Percentiles rank a stretch among this genome's conserved stretches.
Evolutionary conservation across 2,329 filamentous ascomycete species (phyloP).

Genomic region (Stemphylium vesicarium): DNA sequence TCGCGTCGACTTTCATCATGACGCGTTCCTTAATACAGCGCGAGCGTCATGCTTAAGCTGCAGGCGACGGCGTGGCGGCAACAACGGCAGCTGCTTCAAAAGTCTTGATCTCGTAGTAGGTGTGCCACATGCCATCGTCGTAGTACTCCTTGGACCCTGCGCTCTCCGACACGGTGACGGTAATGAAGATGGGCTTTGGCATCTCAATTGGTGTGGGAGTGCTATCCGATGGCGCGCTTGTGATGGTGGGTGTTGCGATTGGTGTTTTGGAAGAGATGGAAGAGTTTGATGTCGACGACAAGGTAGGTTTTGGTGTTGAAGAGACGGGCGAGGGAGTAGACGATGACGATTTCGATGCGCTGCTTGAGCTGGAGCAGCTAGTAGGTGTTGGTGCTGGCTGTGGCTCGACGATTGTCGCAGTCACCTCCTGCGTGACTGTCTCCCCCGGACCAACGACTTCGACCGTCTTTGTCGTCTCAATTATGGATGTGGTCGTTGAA

Average conservation of each 20-base stretch:
- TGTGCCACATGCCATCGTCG: slow-evolving; percentile 56
- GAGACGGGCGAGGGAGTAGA: background rate
- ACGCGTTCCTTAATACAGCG: too few species aligned
- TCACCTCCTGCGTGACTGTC: slow-evolving; percentile 35
- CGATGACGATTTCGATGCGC: slow-evolving; percentile 7
- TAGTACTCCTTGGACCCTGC: slow-evolving; percentile 48
- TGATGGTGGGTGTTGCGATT: slow-evolving; percentile 16
- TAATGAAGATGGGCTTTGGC: slow-evolving; percentile 36
- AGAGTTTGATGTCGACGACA: slow-evolving; percentile 18
- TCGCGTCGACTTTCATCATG: too few species aligned
- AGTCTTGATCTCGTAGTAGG: slow-evolving; percentile 49
- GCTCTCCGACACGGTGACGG: slow-evolving; percentile 36
- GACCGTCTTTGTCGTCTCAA: slow-evolving; percentile 36
- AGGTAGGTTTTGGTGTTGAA: background rate
- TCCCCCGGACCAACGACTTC: slow-evolving; percentile 30
- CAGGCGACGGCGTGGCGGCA: slow-evolving; percentile 3
- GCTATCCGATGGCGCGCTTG: slow-evolving; percentile 12
- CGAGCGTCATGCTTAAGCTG: background rate
- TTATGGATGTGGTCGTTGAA: slow-evolving; percentile 27
- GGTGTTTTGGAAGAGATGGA: slow-evolving; percentile 34
- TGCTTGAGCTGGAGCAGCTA: slow-evolving; percentile 22
- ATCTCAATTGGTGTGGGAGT: slow-evolving; percentile 21
- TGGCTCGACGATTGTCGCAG: slow-evolving; percentile 24
- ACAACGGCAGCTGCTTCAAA: slow-evolving; percentile 24
- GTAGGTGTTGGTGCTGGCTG: slow-evolving; percentile 18